These are phyloP conservation scores for Ophiostoma angusticollis DNA, from an alignment of 2,329 filamentous ascomycete species.

Conservation along the genomic window DNA sequence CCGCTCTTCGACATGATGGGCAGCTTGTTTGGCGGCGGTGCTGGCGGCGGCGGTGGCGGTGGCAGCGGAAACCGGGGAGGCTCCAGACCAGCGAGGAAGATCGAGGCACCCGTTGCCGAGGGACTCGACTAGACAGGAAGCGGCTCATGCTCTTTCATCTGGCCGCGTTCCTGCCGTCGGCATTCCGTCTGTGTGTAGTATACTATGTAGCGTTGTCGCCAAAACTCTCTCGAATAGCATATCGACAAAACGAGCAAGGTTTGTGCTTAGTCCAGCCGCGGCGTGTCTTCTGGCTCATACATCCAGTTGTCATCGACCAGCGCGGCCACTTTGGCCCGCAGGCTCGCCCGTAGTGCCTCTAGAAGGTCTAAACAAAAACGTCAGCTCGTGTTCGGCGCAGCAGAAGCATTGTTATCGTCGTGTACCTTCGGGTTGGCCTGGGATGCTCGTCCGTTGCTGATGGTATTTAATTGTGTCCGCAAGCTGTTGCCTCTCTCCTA, in stretches of 20 bases:
- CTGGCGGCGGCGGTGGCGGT: constrained; percentile 33
- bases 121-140: constrained; percentile 48
- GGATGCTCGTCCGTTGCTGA: constrained; percentile 39
- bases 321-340: constrained; percentile 58
- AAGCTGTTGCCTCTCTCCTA: constrained; percentile 47
- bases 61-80: constrained; percentile 41
- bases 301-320: constrained; percentile 83
- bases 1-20: constrained; percentile 98
- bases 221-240: too few relatives aligned
- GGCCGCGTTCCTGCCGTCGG: too few relatives aligned
- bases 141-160: too few relatives aligned
- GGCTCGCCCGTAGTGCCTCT: constrained; percentile 54
- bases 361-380: constrained; percentile 43
- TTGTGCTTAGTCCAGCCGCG: constrained; percentile 22
- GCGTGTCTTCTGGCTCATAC: constrained; percentile 58
- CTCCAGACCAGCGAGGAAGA: constrained; percentile 23
- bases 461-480: constrained; percentile 50
- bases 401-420: background rate
- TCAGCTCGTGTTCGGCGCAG: constrained; percentile 1
- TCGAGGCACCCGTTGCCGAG: constrained; percentile 41
- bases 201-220: too few relatives aligned
- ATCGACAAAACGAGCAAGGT: background rate
- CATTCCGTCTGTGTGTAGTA: too few relatives aligned
- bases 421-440: constrained; percentile 53
- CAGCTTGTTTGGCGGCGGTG: constrained; percentile 70